These are phyloP conservation scores for Nakazawaea ishiwadae DNA, from an alignment of 805 yeast genomes.

Conservation along the genomic window DNA sequence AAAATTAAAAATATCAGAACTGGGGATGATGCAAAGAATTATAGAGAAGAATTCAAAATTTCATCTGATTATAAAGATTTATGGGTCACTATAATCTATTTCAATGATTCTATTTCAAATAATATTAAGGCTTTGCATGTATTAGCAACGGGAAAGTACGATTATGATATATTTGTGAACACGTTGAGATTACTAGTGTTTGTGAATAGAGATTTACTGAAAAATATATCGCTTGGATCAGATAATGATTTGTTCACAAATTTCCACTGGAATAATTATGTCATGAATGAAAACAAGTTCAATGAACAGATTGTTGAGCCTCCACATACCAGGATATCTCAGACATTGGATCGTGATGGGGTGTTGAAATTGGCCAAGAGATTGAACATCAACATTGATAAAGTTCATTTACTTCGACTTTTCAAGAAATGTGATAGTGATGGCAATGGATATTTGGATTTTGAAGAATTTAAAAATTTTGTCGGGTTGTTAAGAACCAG, in stretches of 20 bases:
- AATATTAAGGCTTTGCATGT: conserved; percentile 78
- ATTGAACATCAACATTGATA: conserved; percentile 68
- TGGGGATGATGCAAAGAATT: conserved; percentile 73
- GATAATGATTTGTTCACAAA: conserved; percentile 37
- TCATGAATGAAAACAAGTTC: conserved; percentile 26
- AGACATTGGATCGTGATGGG: conserved; percentile 55
- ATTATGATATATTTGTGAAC: conserved; percentile 48
- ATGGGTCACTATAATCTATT: conserved; percentile 83
- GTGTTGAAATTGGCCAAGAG: conserved; percentile 60
- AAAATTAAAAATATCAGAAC: conserved; percentile 57
- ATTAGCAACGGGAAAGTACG: conserved; percentile 51
- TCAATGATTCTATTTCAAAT: conserved; percentile 46
- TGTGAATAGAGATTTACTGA: conserved; percentile 57
- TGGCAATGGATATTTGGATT: conserved; percentile 49
- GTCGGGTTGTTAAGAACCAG: conserved; percentile 65
- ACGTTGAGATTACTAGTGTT: conserved; percentile 52
- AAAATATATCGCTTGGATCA: conserved; percentile 48
- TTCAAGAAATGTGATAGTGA: conserved; percentile 53
- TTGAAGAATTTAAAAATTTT: conserved; percentile 70
- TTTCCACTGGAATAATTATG: conserved; percentile 57
- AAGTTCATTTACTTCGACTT: conserved; percentile 38
- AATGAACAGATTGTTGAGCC: conserved; percentile 24
- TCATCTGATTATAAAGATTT: conserved; percentile 56
- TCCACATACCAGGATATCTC: conserved; percentile 22
- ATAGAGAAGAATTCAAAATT: conserved; percentile 79